Percentiles rank a stretch among this genome's conserved stretches.
Evolutionary conservation across 2,329 filamentous ascomycete species (phyloP).

Genomic region (Bipolaris sorokiniana): DNA sequence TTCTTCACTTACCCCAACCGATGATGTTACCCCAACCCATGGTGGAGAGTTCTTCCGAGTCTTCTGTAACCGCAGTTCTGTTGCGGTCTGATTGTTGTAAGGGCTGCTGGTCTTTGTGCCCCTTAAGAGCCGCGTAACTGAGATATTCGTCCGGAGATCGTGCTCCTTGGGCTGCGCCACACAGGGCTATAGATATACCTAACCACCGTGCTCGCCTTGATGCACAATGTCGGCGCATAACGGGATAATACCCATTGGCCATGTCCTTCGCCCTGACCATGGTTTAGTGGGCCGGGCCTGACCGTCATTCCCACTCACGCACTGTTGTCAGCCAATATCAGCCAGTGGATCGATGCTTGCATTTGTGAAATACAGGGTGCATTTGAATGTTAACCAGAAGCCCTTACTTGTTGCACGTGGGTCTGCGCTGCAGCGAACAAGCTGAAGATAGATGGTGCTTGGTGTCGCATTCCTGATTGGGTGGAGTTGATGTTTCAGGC

Average conservation of each 20-base stretch:
- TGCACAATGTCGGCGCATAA: slow-evolving; percentile 11
- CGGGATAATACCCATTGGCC: slow-evolving; percentile 1
- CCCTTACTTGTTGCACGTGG: neutral
- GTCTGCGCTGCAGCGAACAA: slow-evolving; percentile 1
- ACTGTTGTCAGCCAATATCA: slow-evolving; percentile 20
- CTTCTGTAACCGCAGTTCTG: neutral
- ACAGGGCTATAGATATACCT: slow-evolving; percentile 11
- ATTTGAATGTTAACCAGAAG: neutral
- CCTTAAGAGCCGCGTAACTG: slow-evolving; percentile 6
- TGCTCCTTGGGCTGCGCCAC: neutral
- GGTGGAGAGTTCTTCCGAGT: slow-evolving; percentile 11
- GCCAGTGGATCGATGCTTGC: slow-evolving; percentile 10
- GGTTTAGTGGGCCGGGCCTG: slow-evolving; percentile 10
- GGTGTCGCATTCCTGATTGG: slow-evolving; percentile 23
- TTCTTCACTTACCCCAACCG: slow-evolving; percentile 32
- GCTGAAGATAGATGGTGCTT: slow-evolving; percentile 4
- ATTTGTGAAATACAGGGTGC: neutral
- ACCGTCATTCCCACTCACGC: slow-evolving; percentile 12
- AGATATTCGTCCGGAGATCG: neutral
- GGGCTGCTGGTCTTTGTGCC: slow-evolving; percentile 5
- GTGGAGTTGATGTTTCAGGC: slow-evolving; percentile 10
- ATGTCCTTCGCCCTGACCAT: slow-evolving; percentile 5
- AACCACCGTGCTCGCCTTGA: slow-evolving; percentile 12
- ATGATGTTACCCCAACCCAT: slow-evolving; percentile 42
- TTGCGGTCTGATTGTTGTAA: neutral